Evolutionary conservation across 73 alveolate species (phyloP), one percentile per base, ranked within the genome.

Genomic region (Paramecium primaurelia): DNA sequence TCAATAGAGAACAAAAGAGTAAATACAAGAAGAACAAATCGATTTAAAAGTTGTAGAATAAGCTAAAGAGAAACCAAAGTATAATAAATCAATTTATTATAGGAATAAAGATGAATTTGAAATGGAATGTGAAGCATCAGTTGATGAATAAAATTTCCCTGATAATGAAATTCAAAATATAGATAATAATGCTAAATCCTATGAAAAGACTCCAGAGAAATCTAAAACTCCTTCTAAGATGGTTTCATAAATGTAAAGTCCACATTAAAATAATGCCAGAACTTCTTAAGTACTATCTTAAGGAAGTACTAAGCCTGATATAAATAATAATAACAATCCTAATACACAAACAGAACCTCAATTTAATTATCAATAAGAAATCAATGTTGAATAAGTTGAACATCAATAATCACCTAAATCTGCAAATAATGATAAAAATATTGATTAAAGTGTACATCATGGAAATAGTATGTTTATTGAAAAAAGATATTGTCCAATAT

Each of bases 31-130:
- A 7, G 88, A 75, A 16, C 38, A n/a, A 14, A 14, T 75, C 8
- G 88, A 75, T 14, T 18, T 75, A 4, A 32, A 75, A 75, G 49
- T 75, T 9, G 47, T 12, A 3, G 28, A 28, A 8, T 34, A 28
- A 68, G 51, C 22, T 20, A 68, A 68, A 68, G 47, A 2, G 40
- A 68, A 68, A 2, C 30, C 25, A 26, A 34, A 68, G 84, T 68
- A 68, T 2, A 28, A 20, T 2, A 4, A 12, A 32, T 12, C 9
- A 3, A n/a, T 20, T 25, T 9, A 3, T 68, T 37, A 16, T 34
- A 75, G 60, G 88, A 40, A 75, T 75, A 26, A 30, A 75, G 34
- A 75, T 22, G 60, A 75, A 37, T 75, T 75, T 68, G 85, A 68
- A 68, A 68, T 68, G 59, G 58, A 75, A 75, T 73, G 88, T 12